Base-by-base conservation (phyloP, 208 protist genomes). In the Acanthamoeba lenticulata region DNA sequence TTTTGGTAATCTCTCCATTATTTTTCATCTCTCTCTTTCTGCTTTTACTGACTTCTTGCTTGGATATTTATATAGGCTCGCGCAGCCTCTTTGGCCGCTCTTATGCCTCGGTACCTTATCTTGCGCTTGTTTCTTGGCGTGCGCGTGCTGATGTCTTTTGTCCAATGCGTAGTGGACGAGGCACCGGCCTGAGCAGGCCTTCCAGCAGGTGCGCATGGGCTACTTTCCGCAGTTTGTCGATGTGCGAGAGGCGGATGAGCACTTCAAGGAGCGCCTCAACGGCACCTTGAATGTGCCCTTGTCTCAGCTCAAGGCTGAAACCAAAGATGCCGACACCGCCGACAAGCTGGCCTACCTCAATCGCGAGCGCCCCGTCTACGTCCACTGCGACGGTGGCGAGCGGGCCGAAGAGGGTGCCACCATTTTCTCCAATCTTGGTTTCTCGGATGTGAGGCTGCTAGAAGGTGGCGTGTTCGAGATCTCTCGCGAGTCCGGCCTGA, bases 391-490 rank as follows among this genome's bases (percentile, higher is more conserved):
- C 42, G 72, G 72, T 27, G 72, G 72, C 72, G 72, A 83, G 72
- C 36, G 72, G 72, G 6, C 72, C 17, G 72, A 83, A 27, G 72
- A 83, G 34, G 72, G 21, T 29, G 72, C 72, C 72, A 83, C 17
- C 72, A 6, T 83, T 24, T 83, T 83, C 34, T 52, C 21, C 36
- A 83, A 42, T 44, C 42, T 83, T 17, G 72, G 72, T 27, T 83
- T 83, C 34, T 27, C 36, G 4, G 72, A 83, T 40, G 72, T 83
- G 21, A 83, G 72, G 72, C 40, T 83, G 5, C 72, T 83, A 3
- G 72, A 83, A 40, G 72, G 72, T 27, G 72, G 72, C 24, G 72
- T 83, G 13, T 83, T 83, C n/a, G 72, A 83, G 72, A 83, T 83
- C 72, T 21, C 36, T 3, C 72, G 72, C 27, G 72, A 83, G 3